Evolutionary conservation across 176 grass and related monocot species (phyloP).

Genomic region (Bonia amplexicaulis): DNA sequence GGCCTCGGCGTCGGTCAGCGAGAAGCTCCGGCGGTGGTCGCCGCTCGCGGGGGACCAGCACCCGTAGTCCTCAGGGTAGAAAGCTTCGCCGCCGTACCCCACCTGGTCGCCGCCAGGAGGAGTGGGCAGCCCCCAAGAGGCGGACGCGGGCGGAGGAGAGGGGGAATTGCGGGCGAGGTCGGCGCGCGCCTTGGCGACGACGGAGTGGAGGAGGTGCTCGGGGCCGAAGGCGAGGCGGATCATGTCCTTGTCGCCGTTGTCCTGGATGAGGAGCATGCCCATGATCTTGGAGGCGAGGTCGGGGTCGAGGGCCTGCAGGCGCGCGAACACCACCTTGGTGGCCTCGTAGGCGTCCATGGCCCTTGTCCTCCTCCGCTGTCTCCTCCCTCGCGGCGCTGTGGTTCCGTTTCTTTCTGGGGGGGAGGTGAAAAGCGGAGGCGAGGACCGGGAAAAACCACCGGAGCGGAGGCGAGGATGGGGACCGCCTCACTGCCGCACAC

Average conservation of each 20-base stretch:
- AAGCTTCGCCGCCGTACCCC: constrained; percentile 11
- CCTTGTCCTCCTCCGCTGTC: not conserved
- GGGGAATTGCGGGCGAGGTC: constrained; percentile 29
- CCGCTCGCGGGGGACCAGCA: constrained; percentile 20
- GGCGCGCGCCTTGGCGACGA: constrained; percentile 48
- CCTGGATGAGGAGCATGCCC: constrained; percentile 62
- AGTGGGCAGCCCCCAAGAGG: constrained; percentile 4
- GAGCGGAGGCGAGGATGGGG: no score
- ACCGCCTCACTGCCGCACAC: no score
- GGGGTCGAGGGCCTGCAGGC: constrained; percentile 60
- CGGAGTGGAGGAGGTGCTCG: constrained; percentile 55
- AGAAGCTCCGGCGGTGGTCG: constrained; percentile 34
- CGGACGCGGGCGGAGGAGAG: not conserved
- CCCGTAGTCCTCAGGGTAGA: constrained; percentile 26
- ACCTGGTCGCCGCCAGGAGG: not conserved
- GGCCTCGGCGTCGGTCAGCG: constrained; percentile 17
- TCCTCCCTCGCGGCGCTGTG: not conserved
- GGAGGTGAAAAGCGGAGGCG: not conserved
- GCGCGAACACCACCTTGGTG: constrained; percentile 62
- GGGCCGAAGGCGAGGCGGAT: constrained; percentile 79
- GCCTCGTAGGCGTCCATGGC: constrained; percentile 74
- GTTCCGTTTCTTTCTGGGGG: fast-evolving
- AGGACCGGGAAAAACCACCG: not conserved
- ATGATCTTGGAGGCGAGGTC: constrained; percentile 74
- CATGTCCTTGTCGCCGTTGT: constrained; percentile 68